Evolutionary conservation across 306 rosid species (phyloP), one percentile per base, ranked within the genome.

Genomic region (Dryas octopetala): DNA sequence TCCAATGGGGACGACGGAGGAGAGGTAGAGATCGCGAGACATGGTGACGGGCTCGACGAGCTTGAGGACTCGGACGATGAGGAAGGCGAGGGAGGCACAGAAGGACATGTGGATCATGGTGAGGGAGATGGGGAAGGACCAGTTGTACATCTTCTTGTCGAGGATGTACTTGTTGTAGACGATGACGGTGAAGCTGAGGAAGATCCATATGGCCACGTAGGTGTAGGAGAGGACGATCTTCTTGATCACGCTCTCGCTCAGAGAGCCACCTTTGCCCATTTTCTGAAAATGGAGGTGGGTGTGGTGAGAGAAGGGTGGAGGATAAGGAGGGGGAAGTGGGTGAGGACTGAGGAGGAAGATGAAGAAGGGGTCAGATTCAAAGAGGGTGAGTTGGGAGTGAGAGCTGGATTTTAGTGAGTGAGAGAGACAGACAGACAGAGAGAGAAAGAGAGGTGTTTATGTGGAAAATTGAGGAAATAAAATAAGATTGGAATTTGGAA

Each of bases 21-120:
- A 83, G 69, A 93, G 70, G 71, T 90, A 93, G 15, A 90, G 84
- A 0, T 88, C 87, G 0, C 93, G 79, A 1, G 97, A 83, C 97
- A 93, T 90, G 9, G 95, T 73, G 0, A 89, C 89, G 0, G 97
- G 97, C 3, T 90, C 98, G 4, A 93, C 98, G 54, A 93, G 32
- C 58, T 57, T 83, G 81, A 90, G 62, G 71, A 93, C 85, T 4
- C 97, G 92, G 53, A 93, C 80, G 71, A 90, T 82, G 64, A 90
- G 41, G 68, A 90, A 58, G 15, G 98, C 98, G 44, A 93, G 80
- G 83, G 87, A 46, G 46, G 98, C 86, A n/a, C 96, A 93, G 86
- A 93, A 93, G 43, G 87, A 79, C 98, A 93, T 93, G 85, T 93
- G 98, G 83, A 93, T 93, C 95, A 93, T 90, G 81, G 98, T 93